phyloP scores from a whole-genome alignment of 108 stramenopile species.

The Skeletonema menzelii region DNA sequence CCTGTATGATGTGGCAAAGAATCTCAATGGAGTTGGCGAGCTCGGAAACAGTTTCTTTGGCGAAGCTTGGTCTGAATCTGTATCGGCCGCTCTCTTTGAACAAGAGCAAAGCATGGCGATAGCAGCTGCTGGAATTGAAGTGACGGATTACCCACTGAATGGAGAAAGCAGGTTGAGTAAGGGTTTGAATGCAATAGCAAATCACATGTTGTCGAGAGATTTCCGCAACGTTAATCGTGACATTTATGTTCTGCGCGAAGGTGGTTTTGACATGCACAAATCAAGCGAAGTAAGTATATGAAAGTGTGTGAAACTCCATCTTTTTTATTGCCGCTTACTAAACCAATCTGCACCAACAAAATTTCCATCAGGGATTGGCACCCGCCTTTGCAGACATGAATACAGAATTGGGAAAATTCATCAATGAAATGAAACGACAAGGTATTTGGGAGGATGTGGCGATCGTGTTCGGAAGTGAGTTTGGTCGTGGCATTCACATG shows the following conservation, averaged over 20 bases:
- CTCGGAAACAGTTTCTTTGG: slow-evolving; percentile 18
- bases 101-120: slow-evolving; percentile 9
- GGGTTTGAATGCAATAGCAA: background rate
- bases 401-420: slow-evolving; percentile 27
- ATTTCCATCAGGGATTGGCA: background rate
- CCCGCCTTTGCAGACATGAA: slow-evolving; percentile 24
- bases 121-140: slow-evolving; percentile 19
- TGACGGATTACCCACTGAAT: slow-evolving; percentile 5
- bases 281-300: background rate
- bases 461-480: slow-evolving; percentile 43
- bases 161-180: background rate
- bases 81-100: slow-evolving; percentile 28
- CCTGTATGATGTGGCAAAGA: slow-evolving; percentile 24
- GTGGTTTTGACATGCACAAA: slow-evolving; percentile 34
- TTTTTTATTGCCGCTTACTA: background rate
- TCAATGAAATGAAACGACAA: slow-evolving; percentile 34
- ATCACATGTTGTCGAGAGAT: slow-evolving; percentile 7
- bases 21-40: slow-evolving; percentile 29
- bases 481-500: slow-evolving; percentile 43
- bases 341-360: background rate
- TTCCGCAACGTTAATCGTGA: slow-evolving; percentile 32
- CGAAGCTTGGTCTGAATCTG: slow-evolving; percentile 15
- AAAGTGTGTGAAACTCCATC: background rate
- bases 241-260: slow-evolving; percentile 22
- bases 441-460: slow-evolving; percentile 47